Conservation (phyloP, 352 stramenopile species). For the Elongisporangium senticosum region DNA sequence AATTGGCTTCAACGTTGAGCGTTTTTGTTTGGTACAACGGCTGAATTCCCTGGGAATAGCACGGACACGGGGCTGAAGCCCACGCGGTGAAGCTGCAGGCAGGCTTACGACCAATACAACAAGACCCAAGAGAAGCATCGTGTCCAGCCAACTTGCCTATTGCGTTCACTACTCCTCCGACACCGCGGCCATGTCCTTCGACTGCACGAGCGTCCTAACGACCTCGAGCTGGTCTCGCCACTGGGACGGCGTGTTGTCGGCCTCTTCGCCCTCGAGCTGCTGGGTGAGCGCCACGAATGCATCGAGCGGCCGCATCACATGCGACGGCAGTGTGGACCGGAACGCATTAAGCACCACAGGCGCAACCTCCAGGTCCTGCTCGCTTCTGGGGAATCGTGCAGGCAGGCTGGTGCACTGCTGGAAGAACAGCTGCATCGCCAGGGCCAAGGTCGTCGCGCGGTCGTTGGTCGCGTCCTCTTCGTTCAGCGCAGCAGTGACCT, state of each 20-base stretch:
- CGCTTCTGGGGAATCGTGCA: conserved; percentile 27
- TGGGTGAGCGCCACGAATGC: conserved; percentile 15
- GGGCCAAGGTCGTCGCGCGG: conserved; percentile 23
- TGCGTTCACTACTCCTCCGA: conserved; percentile 2
- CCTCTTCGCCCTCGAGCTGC: background rate
- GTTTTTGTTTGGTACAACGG: no score
- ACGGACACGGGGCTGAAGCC: no score
- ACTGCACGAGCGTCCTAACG: conserved; percentile 23
- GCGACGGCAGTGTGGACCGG: conserved; percentile 22
- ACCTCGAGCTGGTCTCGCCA: conserved; percentile 6
- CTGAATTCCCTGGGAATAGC: background rate
- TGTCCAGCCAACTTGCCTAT: background rate
- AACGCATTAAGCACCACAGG: conserved; percentile 42
- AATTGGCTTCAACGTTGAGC: no score
- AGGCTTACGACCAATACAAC: no score
- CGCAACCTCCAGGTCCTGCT: conserved; percentile 22
- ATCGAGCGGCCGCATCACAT: conserved; percentile 23
- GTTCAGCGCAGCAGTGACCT: conserved; percentile 13
- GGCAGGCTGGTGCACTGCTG: conserved; percentile 58
- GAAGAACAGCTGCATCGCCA: conserved; percentile 59
- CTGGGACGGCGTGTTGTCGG: background rate
- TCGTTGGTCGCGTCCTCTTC: conserved; percentile 17
- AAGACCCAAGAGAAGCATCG: no score
- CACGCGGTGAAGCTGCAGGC: no score
- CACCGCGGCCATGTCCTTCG: conserved; percentile 31